phyloP scores from a whole-genome alignment of 768 basidiomycete genomes.

The Phanerochaete sordida region DNA sequence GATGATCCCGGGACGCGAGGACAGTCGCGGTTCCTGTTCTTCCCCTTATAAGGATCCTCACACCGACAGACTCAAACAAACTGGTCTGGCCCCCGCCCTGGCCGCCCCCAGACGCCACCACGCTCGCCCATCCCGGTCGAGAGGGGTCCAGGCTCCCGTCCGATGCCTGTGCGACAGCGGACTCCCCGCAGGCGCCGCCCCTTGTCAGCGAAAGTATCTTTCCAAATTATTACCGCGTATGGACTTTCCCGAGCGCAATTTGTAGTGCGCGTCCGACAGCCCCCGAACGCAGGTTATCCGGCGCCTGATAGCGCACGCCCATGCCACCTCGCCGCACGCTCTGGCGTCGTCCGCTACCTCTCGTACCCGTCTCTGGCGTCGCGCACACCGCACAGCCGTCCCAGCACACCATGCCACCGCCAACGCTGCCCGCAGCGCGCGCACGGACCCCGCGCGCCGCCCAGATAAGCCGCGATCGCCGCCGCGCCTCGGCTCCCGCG shows the following conservation, averaged over 20 bases:
- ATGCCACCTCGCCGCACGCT: background rate
- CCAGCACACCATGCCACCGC: background rate
- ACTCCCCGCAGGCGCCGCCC: background rate
- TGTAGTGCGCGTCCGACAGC: no score
- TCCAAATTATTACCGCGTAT: no score
- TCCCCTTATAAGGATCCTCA: background rate
- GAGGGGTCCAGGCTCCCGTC: background rate
- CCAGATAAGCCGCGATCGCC: no score
- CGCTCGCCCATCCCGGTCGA: background rate
- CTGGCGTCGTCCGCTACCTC: background rate
- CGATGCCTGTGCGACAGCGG: background rate
- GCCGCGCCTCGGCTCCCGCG: no score
- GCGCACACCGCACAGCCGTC: background rate
- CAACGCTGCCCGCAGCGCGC: background rate
- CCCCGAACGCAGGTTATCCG: background rate
- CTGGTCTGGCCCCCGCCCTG: background rate
- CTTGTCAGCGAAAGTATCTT: background rate
- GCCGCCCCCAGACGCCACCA: background rate
- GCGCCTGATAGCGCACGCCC: background rate
- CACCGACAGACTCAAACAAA: slow-evolving; percentile 1
- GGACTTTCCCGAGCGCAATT: no score
- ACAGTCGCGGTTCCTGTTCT: slow-evolving; percentile 1
- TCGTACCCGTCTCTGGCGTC: background rate
- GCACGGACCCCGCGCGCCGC: background rate
- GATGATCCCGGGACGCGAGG: background rate